Percentiles rank a stretch among this genome's conserved stretches.
Evolutionary conservation across 331 rosid genomes (phyloP).

Genomic region (Acacia concinna): DNA sequence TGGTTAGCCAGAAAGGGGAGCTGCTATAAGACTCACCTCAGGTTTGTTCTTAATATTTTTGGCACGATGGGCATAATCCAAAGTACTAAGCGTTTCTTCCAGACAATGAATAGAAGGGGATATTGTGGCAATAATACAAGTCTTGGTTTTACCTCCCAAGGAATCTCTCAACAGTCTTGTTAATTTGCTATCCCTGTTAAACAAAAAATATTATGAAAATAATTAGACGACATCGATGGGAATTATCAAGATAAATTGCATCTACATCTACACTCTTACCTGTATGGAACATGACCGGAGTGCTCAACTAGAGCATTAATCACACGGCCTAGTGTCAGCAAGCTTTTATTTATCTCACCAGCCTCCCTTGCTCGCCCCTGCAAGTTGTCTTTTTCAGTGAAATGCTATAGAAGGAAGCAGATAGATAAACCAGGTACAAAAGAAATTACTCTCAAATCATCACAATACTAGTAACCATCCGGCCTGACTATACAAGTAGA

Average conservation of each 20-base stretch:
- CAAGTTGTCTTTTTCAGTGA: slow-evolving; percentile 35
- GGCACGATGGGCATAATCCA: slow-evolving; percentile 99
- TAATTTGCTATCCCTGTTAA: slow-evolving; percentile 91
- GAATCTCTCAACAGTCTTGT: slow-evolving; percentile 96
- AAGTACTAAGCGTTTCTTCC: slow-evolving; percentile 97
- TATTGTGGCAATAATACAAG: slow-evolving; percentile 98
- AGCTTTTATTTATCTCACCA: slow-evolving; percentile 98
- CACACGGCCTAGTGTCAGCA: slow-evolving; percentile 96
- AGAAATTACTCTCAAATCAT: not conserved
- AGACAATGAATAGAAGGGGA: slow-evolving; percentile 98
- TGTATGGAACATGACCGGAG: slow-evolving; percentile 97
- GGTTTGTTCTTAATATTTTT: slow-evolving; percentile 99
- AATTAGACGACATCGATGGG: not conserved
- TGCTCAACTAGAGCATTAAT: slow-evolving; percentile 98
- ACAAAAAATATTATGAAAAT: slow-evolving; percentile 24
- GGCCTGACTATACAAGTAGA: not conserved
- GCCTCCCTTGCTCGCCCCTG: slow-evolving; percentile 99
- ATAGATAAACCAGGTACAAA: not conserved
- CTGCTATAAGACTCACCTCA: slow-evolving; percentile 58
- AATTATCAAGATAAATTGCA: slow-evolving; percentile 8
- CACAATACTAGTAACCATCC: not conserved
- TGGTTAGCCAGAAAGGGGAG: slow-evolving; percentile 17
- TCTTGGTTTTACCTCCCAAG: slow-evolving; percentile 98
- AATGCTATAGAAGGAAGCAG: not conserved
- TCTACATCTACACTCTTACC: slow-evolving; percentile 58